These are phyloP conservation scores for Aspergillus sp. DNA, from an alignment of 2,329 filamentous ascomycete genomes.

Conservation along the genomic window DNA sequence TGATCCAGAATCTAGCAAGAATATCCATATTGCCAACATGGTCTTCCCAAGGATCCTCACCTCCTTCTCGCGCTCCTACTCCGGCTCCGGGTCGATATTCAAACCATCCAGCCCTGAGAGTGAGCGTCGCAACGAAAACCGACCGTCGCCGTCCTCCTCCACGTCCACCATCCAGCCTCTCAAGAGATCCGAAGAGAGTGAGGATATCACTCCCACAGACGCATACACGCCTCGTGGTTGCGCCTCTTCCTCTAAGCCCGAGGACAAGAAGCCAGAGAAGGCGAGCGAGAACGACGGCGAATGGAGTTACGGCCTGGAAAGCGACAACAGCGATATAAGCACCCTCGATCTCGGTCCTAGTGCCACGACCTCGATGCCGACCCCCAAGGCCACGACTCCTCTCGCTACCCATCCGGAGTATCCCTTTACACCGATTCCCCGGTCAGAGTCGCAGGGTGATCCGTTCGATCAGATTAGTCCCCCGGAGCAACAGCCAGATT, in stretches of 20 bases:
- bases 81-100: neutral
- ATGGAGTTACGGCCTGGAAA: neutral
- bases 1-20: too few species aligned
- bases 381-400: neutral
- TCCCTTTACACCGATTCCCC: neutral
- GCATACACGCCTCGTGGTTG: neutral
- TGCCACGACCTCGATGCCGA: neutral
- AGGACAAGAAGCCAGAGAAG: neutral
- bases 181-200: neutral
- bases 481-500: neutral
- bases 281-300: neutral
- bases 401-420: neutral
- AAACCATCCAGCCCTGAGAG: neutral
- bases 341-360: constrained; percentile 25
- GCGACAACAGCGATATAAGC: constrained; percentile 26
- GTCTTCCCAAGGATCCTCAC: neutral
- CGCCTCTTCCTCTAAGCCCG: neutral
- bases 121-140: neutral
- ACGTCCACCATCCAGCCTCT: neutral
- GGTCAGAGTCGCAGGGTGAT: neutral
- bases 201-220: neutral
- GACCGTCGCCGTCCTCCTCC: neutral
- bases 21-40: neutral
- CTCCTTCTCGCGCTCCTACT: neutral
- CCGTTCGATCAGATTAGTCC: neutral